Conservation (phyloP, 2,329 filamentous ascomycete species). For the Cadophora sp. region DNA sequence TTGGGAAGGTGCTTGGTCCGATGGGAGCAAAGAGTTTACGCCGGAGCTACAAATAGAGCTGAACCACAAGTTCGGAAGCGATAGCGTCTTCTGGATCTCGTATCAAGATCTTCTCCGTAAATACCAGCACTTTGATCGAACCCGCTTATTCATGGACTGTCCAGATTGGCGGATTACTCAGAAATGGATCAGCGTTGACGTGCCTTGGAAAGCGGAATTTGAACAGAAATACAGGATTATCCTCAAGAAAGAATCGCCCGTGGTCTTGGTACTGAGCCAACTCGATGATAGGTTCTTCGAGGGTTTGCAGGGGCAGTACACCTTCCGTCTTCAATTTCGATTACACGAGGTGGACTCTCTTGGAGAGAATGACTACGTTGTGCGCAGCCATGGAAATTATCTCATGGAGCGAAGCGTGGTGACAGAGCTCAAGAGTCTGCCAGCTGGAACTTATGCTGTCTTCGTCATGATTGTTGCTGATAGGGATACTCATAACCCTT, state of each 20-base stretch:
- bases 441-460: slow-evolving; percentile 62
- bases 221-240: slow-evolving; percentile 67
- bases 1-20: slow-evolving; percentile 64
- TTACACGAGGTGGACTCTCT: slow-evolving; percentile 57
- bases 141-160: slow-evolving; percentile 62
- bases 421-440: slow-evolving; percentile 61
- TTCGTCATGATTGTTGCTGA: slow-evolving; percentile 62
- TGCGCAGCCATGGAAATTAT: slow-evolving; percentile 64
- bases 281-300: slow-evolving; percentile 68
- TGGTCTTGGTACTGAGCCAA: slow-evolving; percentile 66
- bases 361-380: slow-evolving; percentile 63
- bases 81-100: slow-evolving; percentile 69
- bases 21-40: slow-evolving; percentile 68
- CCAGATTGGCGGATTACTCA: slow-evolving; percentile 63
- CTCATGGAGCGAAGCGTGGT: slow-evolving; percentile 64
- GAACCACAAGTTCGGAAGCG: slow-evolving; percentile 64
- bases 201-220: slow-evolving; percentile 67
- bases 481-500: slow-evolving; percentile 50
- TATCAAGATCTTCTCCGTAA: slow-evolving; percentile 68
- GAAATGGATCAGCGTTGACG: slow-evolving; percentile 66
- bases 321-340: slow-evolving; percentile 53
- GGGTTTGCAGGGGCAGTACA: slow-evolving; percentile 65
- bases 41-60: slow-evolving; percentile 63
- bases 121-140: slow-evolving; percentile 66
- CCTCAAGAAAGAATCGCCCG: slow-evolving; percentile 60